Evolutionary conservation across 1,139 yeast species (phyloP).

Genomic region (Suhomyces chickasaworum): DNA sequence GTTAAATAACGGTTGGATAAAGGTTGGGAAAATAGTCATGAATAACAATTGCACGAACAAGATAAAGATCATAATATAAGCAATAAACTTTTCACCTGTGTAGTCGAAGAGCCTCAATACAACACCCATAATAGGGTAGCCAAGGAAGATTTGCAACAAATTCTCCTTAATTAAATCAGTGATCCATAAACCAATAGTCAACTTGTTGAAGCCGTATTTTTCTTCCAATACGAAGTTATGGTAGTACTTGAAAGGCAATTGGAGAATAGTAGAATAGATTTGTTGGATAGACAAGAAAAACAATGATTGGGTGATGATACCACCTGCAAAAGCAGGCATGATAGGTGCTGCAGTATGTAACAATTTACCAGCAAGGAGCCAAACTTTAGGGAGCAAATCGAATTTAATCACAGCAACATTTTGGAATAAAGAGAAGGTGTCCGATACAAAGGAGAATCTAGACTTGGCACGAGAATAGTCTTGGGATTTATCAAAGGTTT

Average conservation of each 20-base stretch:
- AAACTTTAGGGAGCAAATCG: constrained; percentile 69
- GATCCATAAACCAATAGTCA: constrained; percentile 70
- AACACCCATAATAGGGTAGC: constrained; percentile 72
- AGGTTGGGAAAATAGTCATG: constrained; percentile 74
- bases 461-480: constrained; percentile 83
- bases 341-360: constrained; percentile 34
- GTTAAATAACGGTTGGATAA: constrained; percentile 91
- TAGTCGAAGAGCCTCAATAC: constrained; percentile 79
- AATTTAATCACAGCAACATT: constrained; percentile 59
- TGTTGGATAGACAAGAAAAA: constrained; percentile 53
- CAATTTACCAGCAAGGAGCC: constrained; percentile 55
- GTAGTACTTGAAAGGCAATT: constrained; percentile 73
- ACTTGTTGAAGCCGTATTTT: constrained; percentile 88
- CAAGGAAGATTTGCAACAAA: constrained; percentile 55
- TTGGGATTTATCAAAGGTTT: constrained; percentile 78
- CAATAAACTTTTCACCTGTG: constrained; percentile 78
- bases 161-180: constrained; percentile 68
- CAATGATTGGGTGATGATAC: constrained; percentile 67
- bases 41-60: constrained; percentile 70
- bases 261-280: constrained; percentile 50
- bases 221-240: constrained; percentile 87
- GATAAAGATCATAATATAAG: constrained; percentile 73
- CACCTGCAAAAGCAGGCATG: constrained; percentile 50
- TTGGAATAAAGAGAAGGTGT: constrained; percentile 53
- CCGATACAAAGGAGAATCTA: constrained; percentile 61